Base-by-base conservation (phyloP, 257 asterid genomes). In the Ajuga chamaepitys region DNA sequence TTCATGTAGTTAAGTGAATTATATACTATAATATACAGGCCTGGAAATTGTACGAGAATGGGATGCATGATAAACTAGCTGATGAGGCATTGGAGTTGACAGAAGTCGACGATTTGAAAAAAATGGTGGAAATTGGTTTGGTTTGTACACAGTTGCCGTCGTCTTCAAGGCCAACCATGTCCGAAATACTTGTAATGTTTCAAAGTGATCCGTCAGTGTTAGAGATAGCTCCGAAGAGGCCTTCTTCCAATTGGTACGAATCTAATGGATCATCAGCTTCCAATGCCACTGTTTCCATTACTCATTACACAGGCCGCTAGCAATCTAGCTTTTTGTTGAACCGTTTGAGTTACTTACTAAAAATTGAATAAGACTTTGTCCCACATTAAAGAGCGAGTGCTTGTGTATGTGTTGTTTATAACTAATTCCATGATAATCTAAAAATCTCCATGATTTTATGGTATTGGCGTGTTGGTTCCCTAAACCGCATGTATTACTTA, bases 41-140 rank as follows among this genome's bases (percentile, higher is more conserved):
- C 0, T 82, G 95, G 91, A 83, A 78, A 34, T 60, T 85, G 22
- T 81, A 82, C 28, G 95, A 83, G 65, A 51, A 58, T 3, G 85
- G 73, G 14, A 70, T 34, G 70, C 83, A 80, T 50, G 48, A 72
- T 14, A 70, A 72, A 13, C 55, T 87, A 57, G 89, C 78, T 14
- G 95, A 89, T 10, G 79, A 76, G 58, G 72, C 81, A 3, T 26
- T 85, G 70, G 86, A 83, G 24, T 30, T 66, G 5, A 70, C 35
- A 38, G 69, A 28, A 0, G 55, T 65, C 0, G 82, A 79, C 48
- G 92, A 89, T 7, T 54, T 73, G 78, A 85, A 82, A 80, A 89
- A 74, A 77, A 37, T 87, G 37, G 55, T 89, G 9, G 95, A 86
- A 5, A 59, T 59, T 3, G 67, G 25, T 0, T 10, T 61, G 67